These are phyloP conservation scores for Colletotrichum gigasporum DNA, from an alignment of 2,329 filamentous ascomycete genomes.

Conservation along the genomic window DNA sequence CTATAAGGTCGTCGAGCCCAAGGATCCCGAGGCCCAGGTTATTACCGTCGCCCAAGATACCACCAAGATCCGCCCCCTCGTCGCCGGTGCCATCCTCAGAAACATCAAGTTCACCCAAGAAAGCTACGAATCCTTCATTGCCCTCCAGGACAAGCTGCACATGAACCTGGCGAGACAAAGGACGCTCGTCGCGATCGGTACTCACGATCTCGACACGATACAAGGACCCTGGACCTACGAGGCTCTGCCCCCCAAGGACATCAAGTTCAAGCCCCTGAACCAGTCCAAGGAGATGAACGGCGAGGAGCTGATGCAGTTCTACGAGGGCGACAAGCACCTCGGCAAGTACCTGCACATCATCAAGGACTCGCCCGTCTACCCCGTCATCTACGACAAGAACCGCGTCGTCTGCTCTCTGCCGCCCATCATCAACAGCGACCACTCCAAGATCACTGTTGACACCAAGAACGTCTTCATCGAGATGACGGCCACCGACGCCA, in stretches of 20 bases:
- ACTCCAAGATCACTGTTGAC: slow-evolving; percentile 92
- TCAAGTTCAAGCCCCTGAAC: slow-evolving; percentile 91
- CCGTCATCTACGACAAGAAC: slow-evolving; percentile 93
- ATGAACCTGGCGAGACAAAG: slow-evolving; percentile 93
- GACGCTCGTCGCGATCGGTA: slow-evolving; percentile 96
- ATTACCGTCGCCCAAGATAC: slow-evolving; percentile 84
- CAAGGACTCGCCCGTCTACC: slow-evolving; percentile 91
- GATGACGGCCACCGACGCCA: slow-evolving; percentile 94
- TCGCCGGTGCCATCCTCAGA: slow-evolving; percentile 88
- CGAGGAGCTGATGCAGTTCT: slow-evolving; percentile 91
- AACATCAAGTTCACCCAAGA: slow-evolving; percentile 92
- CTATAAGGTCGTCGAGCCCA: slow-evolving; percentile 78
- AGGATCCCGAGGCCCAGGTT: slow-evolving; percentile 77
- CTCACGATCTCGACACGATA: slow-evolving; percentile 93
- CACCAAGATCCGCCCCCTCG: slow-evolving; percentile 82
- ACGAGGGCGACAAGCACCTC: slow-evolving; percentile 93
- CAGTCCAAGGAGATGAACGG: slow-evolving; percentile 89
- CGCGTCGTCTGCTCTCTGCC: slow-evolving; percentile 90
- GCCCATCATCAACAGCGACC: slow-evolving; percentile 97
- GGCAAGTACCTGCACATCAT: slow-evolving; percentile 94
- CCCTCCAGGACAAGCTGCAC: slow-evolving; percentile 96
- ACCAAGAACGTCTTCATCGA: slow-evolving; percentile 97
- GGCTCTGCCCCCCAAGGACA: slow-evolving; percentile 88
- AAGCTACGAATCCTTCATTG: slow-evolving; percentile 96
- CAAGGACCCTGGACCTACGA: slow-evolving; percentile 97